Base-by-base conservation (phyloP, 495 filamentous ascomycete species). In the Glonium stellatum region DNA sequence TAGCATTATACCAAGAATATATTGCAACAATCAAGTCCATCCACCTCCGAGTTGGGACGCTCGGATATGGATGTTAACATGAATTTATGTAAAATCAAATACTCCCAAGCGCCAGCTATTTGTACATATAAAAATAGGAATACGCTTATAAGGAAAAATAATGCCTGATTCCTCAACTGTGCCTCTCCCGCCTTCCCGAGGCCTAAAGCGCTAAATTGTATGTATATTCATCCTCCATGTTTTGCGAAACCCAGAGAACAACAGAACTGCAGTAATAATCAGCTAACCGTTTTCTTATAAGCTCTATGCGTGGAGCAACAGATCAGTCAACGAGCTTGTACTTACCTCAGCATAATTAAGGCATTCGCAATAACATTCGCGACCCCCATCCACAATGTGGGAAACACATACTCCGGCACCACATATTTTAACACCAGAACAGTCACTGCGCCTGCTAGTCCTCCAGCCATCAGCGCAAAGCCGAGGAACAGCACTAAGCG, bases 211-310 rank as follows among this genome's bases (percentile, higher is more conserved):
- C 86, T 59, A 98, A 77, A 70, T 90, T 97, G 74, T 98, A 98
- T 53, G 90, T 90, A 71, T 97, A 98, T 73, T 97, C 92, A 67
- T 98, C 95, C 76, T 99, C 95, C 76, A 97, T 96, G 69, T 97
- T 99, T 82, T 99, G 95, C 61, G 87, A 90, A 13, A 99, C 81
- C 95, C 95, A 99, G 8, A 99, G 80, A 3, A 96, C 86, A 46
- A 91, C 83, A 41, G 90, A 88, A 69, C 90, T 95, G 57, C 25
- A 55, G 54, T 51, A n/a, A 59, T 59, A 36, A 67, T 67, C 58
- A 72, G 60, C 54, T 46, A 46, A 52, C n/a, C 34, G 50, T 54
- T 6, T 31, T 31, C 27, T 31, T 31, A 31, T 31, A 31, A 31
- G 6, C 6, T 31, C 27, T 25, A 34, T 27, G 18, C 31, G 18